Evolutionary conservation across 1,284 basidiomycete genomes (phyloP).

Genomic region (Cryptococcus sp.): DNA sequence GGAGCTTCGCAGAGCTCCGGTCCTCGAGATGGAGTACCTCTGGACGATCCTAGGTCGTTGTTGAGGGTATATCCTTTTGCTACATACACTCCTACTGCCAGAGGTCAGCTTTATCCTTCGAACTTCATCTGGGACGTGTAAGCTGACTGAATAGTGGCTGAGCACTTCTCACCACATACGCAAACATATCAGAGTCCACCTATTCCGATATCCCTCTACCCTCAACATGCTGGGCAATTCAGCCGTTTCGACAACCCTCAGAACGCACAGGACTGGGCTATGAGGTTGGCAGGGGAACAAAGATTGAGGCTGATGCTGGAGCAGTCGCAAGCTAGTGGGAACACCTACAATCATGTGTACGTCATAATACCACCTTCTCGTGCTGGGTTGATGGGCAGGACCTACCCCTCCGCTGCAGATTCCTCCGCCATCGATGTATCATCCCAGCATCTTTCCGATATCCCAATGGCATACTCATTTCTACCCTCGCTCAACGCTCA

Average conservation of each 20-base stretch:
- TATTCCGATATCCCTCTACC: slow-evolving; percentile 25
- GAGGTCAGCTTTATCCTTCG: slow-evolving; percentile 31
- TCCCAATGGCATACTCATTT: slow-evolving; percentile 15
- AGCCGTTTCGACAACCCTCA: slow-evolving; percentile 25
- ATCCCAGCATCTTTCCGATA: slow-evolving; percentile 2
- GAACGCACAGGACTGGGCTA: slow-evolving; percentile 24
- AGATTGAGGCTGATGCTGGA: slow-evolving; percentile 17
- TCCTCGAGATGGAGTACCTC: not conserved
- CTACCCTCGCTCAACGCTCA: slow-evolving; percentile 4
- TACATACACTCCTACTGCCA: slow-evolving; percentile 42
- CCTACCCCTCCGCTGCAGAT: not conserved
- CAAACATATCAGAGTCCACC: slow-evolving; percentile 26
- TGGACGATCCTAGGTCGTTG: slow-evolving; percentile 7
- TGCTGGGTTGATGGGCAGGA: not conserved
- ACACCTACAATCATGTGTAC: not conserved
- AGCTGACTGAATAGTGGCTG: slow-evolving; percentile 30
- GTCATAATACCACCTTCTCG: not conserved
- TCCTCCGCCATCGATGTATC: not conserved
- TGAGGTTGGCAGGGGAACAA: slow-evolving; percentile 20
- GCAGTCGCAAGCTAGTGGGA: not conserved
- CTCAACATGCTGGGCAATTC: slow-evolving; percentile 31
- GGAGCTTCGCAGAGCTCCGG: not conserved
- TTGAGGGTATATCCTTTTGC: slow-evolving; percentile 44
- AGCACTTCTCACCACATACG: slow-evolving; percentile 45
- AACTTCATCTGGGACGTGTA: not conserved